Conservation (phyloP, 2,329 filamentous ascomycete genomes). For the Claviceps monticola region DNA sequence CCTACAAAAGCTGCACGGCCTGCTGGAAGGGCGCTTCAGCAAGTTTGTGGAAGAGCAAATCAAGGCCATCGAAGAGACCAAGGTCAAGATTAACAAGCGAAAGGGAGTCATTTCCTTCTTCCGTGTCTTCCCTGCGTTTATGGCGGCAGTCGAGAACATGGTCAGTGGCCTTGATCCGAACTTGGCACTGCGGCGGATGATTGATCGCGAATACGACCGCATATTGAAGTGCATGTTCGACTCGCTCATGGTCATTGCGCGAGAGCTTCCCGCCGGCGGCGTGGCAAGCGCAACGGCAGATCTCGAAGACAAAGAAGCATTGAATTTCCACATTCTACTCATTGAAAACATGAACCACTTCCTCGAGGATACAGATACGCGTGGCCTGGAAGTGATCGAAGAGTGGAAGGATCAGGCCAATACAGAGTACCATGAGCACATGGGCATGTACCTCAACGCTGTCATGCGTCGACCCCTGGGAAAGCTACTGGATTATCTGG, state of each 20-base stretch:
- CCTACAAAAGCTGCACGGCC: conserved; percentile 65
- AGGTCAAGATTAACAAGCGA: conserved; percentile 97
- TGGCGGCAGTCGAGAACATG: conserved; percentile 73
- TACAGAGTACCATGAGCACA: conserved; percentile 71
- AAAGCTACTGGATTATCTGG: conserved; percentile 81
- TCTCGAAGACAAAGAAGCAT: conserved; percentile 83
- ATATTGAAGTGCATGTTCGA: conserved; percentile 96
- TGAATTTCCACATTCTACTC: conserved; percentile 93
- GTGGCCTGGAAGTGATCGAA: conserved; percentile 60
- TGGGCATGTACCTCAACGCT: conserved; percentile 73
- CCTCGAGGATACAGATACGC: conserved; percentile 74
- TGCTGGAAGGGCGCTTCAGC: conserved; percentile 61
- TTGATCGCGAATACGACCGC: conserved; percentile 78
- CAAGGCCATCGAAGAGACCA: conserved; percentile 90
- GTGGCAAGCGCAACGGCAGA: conserved; percentile 32
- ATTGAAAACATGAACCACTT: conserved; percentile 99
- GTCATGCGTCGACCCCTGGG: conserved; percentile 83
- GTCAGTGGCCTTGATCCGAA: conserved; percentile 43
- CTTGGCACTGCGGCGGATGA: conserved; percentile 55
- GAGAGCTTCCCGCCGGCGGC: conserved; percentile 44
- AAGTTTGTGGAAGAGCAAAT: conserved; percentile 93
- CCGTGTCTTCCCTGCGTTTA: conserved; percentile 80
- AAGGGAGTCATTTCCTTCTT: conserved; percentile 95
- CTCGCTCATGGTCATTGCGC: conserved; percentile 84
- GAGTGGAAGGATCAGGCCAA: conserved; percentile 71